Base-by-base conservation (phyloP, 2,329 filamentous ascomycete species). In the Penicillium expansum region DNA sequence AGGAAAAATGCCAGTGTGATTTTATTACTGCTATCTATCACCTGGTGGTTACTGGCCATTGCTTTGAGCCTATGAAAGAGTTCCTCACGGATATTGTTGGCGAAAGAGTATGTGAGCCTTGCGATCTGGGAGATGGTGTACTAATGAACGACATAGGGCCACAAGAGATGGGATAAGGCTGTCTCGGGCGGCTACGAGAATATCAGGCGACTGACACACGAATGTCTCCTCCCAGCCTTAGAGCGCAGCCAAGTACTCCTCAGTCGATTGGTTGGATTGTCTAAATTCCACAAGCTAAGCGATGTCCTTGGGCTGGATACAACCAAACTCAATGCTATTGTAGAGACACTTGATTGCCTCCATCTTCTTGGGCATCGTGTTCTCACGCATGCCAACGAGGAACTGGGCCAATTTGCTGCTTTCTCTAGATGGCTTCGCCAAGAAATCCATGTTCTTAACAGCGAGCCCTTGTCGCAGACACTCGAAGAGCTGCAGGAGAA, bases 81-180 rank as follows among this genome's bases (percentile, higher is more conserved):
- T 99, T 95, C 88, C 80, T 99, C 1, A 85, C 92, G 5, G 91
- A 96, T 67, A 89, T 89, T 62, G 77, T 97, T 30, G 85, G 86
- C 8, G 91, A 95, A 69, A 80, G 90, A 60, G 90, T 92, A 79
- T 68, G 83, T 73, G 30, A 22, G 30, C 43, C 22, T 33, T 20
- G 5, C 7, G 2, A 57, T 22, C 5, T 29, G 24, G 27, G 37
- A 38, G 32, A 42, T 8, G 16, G 20, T 29, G 10, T 11, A 29
- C 52, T 68, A 38, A 64, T 57, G 35, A 38, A 24, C 16, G 3
- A 20, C 3, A 20, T 49, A 94, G 88, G 92, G 92, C 0, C 90
- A 96, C 67, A 97, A 96, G 74, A 83, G 94, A 48, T 99, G 94
- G 94, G 92, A 97, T 61, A 95, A 93, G 68, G 88, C 90, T 6